phyloP scores from a whole-genome alignment of 2,329 filamentous ascomycete species.

The Coccinonectria pachysandricola region DNA sequence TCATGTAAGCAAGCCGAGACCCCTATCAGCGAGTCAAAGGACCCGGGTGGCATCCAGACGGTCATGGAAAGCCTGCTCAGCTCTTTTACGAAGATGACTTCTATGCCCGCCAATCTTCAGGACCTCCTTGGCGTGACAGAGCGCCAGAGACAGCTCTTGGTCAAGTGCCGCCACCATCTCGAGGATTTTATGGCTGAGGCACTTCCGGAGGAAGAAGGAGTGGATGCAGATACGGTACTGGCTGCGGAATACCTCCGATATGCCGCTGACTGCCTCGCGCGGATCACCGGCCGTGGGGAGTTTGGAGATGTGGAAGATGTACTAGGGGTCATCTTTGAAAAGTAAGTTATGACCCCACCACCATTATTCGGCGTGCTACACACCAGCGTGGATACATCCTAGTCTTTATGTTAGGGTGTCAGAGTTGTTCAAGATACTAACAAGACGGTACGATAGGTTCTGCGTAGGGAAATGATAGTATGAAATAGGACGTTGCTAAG shows the following conservation, averaged over 20 bases:
- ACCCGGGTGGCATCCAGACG: slow-evolving; percentile 55
- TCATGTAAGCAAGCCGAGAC: slow-evolving; percentile 58
- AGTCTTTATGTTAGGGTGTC: too few relatives aligned
- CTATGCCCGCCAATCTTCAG: slow-evolving; percentile 60
- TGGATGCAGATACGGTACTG: slow-evolving; percentile 71
- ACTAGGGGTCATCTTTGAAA: slow-evolving; percentile 93
- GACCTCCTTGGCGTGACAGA: slow-evolving; percentile 85
- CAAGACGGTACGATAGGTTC: too few relatives aligned
- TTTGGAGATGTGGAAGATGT: slow-evolving; percentile 90
- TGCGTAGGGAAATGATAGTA: slow-evolving; percentile 39
- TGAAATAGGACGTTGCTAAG: too few relatives aligned
- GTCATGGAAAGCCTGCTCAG: slow-evolving; percentile 59
- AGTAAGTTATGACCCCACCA: slow-evolving; percentile 51
- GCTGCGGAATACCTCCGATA: slow-evolving; percentile 81
- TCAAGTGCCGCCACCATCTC: slow-evolving; percentile 61
- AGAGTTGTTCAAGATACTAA: too few relatives aligned
- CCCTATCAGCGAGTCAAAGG: slow-evolving; percentile 18
- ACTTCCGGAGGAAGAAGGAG: slow-evolving; percentile 21
- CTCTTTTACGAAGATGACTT: slow-evolving; percentile 62
- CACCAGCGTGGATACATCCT: too few relatives aligned
- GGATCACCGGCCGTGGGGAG: slow-evolving; percentile 79
- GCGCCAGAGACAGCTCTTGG: slow-evolving; percentile 73
- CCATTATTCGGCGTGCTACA: too few relatives aligned
- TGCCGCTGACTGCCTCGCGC: slow-evolving; percentile 69
- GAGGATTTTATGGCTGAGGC: slow-evolving; percentile 61